These are phyloP conservation scores for Astraeus odoratus DNA, from an alignment of 768 basidiomycete genomes.

Conservation along the genomic window DNA sequence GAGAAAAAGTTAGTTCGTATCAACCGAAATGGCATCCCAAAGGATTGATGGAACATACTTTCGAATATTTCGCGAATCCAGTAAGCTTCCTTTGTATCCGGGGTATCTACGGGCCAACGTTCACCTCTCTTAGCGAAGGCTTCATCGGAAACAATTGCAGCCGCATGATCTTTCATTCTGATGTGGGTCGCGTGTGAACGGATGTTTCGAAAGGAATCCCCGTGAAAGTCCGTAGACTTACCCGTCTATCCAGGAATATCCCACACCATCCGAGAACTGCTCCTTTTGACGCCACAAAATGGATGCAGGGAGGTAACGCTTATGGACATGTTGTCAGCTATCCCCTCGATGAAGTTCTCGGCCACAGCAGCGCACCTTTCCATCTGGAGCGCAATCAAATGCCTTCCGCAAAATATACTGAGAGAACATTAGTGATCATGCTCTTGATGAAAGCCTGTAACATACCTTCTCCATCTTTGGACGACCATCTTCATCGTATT, in stretches of 20 bases:
- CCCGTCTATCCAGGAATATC: slow-evolving; percentile 99
- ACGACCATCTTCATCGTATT: slow-evolving; percentile 75
- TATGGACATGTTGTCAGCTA: slow-evolving; percentile 2
- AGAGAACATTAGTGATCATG: slow-evolving; percentile 9
- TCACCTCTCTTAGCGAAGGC: slow-evolving; percentile 62
- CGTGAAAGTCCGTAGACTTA: slow-evolving; percentile 24
- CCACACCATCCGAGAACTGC: slow-evolving; percentile 98
- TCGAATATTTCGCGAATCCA: slow-evolving; percentile 90
- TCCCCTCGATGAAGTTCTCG: neutral
- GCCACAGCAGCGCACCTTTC: slow-evolving; percentile 44
- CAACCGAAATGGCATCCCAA: neutral
- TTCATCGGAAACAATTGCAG: slow-evolving; percentile 69
- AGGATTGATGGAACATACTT: slow-evolving; percentile 29
- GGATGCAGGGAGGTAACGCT: slow-evolving; percentile 89
- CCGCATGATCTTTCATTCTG: slow-evolving; percentile 89
- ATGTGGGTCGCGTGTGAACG: slow-evolving; percentile 1
- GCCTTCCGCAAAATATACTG: slow-evolving; percentile 95
- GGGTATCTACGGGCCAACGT: slow-evolving; percentile 74
- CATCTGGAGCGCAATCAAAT: slow-evolving; percentile 80
- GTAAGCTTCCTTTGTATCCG: slow-evolving; percentile 97
- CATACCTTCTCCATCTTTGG: slow-evolving; percentile 94
- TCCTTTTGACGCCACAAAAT: slow-evolving; percentile 99
- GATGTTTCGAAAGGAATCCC: neutral
- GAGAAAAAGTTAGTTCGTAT: slow-evolving; percentile 4
- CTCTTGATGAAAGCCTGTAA: neutral